phyloP scores from a whole-genome alignment of 805 yeast genomes.

The Priceomyces melissophilus region DNA sequence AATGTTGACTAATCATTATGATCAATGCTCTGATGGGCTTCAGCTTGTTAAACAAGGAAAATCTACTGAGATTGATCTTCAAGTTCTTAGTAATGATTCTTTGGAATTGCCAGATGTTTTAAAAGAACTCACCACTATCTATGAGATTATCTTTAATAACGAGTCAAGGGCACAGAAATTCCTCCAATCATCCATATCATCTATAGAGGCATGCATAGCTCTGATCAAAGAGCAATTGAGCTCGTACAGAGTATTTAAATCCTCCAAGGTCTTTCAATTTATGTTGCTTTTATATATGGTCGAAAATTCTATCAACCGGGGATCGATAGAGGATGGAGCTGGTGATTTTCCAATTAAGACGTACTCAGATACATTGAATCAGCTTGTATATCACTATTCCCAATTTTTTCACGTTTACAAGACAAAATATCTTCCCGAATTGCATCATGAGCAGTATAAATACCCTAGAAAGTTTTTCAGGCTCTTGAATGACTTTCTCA shows the following conservation, averaged over 20 bases:
- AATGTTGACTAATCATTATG: conserved; percentile 77
- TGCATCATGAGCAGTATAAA: conserved; percentile 36
- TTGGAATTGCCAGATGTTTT: conserved; percentile 57
- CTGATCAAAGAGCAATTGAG: conserved; percentile 14
- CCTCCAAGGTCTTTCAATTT: conserved; percentile 22
- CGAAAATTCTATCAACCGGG: conserved; percentile 10
- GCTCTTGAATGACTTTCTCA: conserved; percentile 30
- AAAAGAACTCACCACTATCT: conserved; percentile 38
- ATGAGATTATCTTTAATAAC: conserved; percentile 34
- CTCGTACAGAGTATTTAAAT: conserved; percentile 20
- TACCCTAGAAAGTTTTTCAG: conserved; percentile 35
- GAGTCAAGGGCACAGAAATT: conserved; percentile 27
- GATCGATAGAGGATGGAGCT: conserved; percentile 9
- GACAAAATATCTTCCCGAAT: conserved; percentile 33
- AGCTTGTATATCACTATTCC: conserved; percentile 32
- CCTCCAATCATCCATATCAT: conserved; percentile 11
- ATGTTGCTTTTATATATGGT: conserved; percentile 17
- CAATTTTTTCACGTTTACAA: conserved; percentile 32
- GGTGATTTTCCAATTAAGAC: conserved; percentile 13
- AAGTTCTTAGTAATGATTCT: conserved; percentile 51
- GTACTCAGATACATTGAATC: conserved; percentile 25
- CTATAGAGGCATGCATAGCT: conserved; percentile 12
- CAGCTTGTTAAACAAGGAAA: conserved; percentile 23
- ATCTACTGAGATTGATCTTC: conserved; percentile 27
- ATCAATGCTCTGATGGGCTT: conserved; percentile 61